Evolutionary conservation across 2,329 filamentous ascomycete genomes (phyloP), one percentile per base, ranked within the genome.

Genomic region (Fusarium sulawesiense): DNA sequence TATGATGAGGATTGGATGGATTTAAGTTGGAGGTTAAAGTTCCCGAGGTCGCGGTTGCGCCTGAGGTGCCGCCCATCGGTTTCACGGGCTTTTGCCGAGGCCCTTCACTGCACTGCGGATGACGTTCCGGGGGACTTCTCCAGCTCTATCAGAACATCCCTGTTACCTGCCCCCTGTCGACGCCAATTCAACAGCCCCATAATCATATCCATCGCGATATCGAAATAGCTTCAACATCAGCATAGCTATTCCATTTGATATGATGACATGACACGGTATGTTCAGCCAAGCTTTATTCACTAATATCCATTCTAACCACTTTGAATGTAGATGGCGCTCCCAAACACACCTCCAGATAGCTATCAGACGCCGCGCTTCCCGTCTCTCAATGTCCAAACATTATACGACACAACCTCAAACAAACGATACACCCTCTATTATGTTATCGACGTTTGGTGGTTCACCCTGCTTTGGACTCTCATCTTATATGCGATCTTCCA

Each of bases 391-490:
- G 91, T 93, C 87, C 89, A 91, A 34, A 78, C 76, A 25, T 83
- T 90, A 14, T 79, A 82, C 69, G 80, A 83, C 63, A 70, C 76
- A 49, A 80, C 77, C 37, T 37, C 79, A 62, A 82, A 86, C 46
- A 81, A 79, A 66, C 70, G 64, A 51, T 86, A 86, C 64, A 87
- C 88, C 40, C 89, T 97, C 72, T 95, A 93, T 83, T 86, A 91
- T 75, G 85, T 93, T 4, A 78, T 81, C 64, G 93, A 97, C 76
- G 92, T 97, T 58, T 95, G 93, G 91, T 91, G 91, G 70, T 97
- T 96, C 79, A 97, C 93, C 2, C 81, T 96, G 18, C 87, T 91
- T 77, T 98, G 94, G 94, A 97, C 93, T 0, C 81, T 97, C 40
- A 88, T 97, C 30, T 88, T 93, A 71, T 95, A 92, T 74, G 89